Evolutionary conservation across 2,329 filamentous ascomycete genomes (phyloP).

Genomic region (Endoconidiophora laricicola): DNA sequence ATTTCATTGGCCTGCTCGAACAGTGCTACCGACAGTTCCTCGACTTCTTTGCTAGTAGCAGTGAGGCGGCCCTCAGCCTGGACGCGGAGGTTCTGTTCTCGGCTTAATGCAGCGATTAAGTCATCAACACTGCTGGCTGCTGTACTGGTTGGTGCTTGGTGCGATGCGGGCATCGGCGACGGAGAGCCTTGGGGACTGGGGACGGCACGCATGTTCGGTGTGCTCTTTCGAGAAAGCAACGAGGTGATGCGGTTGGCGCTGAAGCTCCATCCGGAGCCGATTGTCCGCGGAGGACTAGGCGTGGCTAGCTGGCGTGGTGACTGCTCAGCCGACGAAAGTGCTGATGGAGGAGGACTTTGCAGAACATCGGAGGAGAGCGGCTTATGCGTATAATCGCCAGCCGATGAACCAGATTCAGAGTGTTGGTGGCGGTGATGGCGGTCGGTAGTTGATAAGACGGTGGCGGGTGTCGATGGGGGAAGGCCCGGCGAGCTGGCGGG

Average conservation of each 20-base stretch:
- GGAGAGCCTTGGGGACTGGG: slow-evolving; percentile 1
- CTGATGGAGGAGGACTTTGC: slow-evolving; percentile 5
- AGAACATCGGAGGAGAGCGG: slow-evolving; percentile 8
- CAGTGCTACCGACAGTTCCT: slow-evolving; percentile 57
- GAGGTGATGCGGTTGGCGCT: slow-evolving; percentile 27
- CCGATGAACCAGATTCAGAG: slow-evolving; percentile 17
- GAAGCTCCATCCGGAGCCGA: slow-evolving; percentile 30
- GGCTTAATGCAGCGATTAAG: slow-evolving; percentile 45
- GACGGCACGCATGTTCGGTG: slow-evolving; percentile 21
- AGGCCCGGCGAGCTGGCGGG: slow-evolving; percentile 21
- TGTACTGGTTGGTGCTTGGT: slow-evolving; percentile 15
- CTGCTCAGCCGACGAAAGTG: slow-evolving; percentile 4
- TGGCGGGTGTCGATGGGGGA: slow-evolving; percentile 58
- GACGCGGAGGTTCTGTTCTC: slow-evolving; percentile 49
- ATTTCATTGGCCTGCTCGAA: slow-evolving; percentile 80
- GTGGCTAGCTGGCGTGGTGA: slow-evolving; percentile 18
- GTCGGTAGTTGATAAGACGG: slow-evolving; percentile 34
- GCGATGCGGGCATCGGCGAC: slow-evolving; percentile 15
- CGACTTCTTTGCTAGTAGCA: slow-evolving; percentile 54
- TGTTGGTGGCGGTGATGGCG: slow-evolving; percentile 14
- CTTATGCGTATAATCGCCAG: slow-evolving; percentile 16
- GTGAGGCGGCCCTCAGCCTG: slow-evolving; percentile 52
- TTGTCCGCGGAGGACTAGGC: slow-evolving; percentile 19
- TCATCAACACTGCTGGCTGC: slow-evolving; percentile 19
- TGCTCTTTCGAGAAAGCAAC: slow-evolving; percentile 32